Evolutionary conservation across 306 rosid species (phyloP), one percentile per base, ranked within the genome.

Genomic region (Leucaena leucocephala): DNA sequence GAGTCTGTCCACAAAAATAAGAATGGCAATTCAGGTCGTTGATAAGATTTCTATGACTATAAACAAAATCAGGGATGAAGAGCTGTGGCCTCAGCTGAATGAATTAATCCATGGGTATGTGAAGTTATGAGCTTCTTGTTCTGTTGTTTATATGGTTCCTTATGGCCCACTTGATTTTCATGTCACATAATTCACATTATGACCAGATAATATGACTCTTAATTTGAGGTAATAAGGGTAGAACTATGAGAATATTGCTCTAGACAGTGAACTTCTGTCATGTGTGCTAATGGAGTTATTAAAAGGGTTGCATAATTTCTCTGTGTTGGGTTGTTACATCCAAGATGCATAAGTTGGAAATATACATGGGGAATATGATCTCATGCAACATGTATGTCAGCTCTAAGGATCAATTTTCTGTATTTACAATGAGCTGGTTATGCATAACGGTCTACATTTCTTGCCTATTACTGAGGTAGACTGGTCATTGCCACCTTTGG

Each of bases 1-100:
- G 87, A 83, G 80, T 76, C 88, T 96, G 75, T 96, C 99, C 71
- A 89, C 98, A 81, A 93, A 89, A 88, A 96, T 96, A 68, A 87
- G 84, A 85, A 93, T 96, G 75, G 97, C 99, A 45, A 96, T 96
- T 85, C 94, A 96, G 78, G 97, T 91, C 48, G 98, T 96, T 74
- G 99, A 96, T 81, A 90, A 80, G 87, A 87, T 89, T 71, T 96
- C 99, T 43, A 81, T 90, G 89, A 91, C 98, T 7, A 93, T 96
- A 88, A 93, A 82, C 80, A 96, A 88, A 81, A 93, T 93, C 62
- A 85, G 98, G 84, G 99, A 96, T 78, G 98, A 91, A 83, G 99
- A 96, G 81, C 79, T 96, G 50, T 96, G 97, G 94, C 99, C 99
- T 2, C 98, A 84, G 82, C 87, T 96, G 74, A 88, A 80, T 77